phyloP scores from a whole-genome alignment of 2,329 filamentous ascomycete genomes.

The Polychaeton citri region DNA sequence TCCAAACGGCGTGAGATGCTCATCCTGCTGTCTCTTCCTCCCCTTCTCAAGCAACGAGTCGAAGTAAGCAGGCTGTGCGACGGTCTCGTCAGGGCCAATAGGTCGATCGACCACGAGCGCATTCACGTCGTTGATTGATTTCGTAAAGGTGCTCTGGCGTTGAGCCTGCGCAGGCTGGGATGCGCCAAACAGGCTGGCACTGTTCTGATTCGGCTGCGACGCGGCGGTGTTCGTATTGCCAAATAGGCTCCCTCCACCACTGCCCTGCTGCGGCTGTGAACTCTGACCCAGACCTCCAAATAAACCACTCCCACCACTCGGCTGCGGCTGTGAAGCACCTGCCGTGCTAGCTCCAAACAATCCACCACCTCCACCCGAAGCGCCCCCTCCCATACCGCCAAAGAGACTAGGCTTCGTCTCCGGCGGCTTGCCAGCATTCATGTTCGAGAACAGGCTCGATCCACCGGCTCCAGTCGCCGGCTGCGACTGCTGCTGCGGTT shows the following conservation, averaged over 20 bases:
- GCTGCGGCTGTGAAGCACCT: constrained; percentile 3
- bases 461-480: background rate
- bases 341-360: constrained; percentile 4
- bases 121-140: constrained; percentile 3
- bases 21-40: constrained; percentile 55
- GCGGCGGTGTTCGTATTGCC: background rate
- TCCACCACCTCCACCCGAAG: constrained; percentile 2
- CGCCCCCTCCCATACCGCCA: constrained; percentile 2
- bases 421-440: background rate
- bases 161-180: constrained; percentile 8
- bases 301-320: constrained; percentile 1
- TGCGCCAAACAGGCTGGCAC: constrained; percentile 14
- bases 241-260: constrained; percentile 1
- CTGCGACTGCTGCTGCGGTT: too few relatives aligned
- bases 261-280: background rate
- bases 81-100: constrained; percentile 11
- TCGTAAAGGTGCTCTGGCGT: constrained; percentile 5
- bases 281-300: constrained; percentile 1
- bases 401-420: constrained; percentile 1
- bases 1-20: constrained; percentile 48
- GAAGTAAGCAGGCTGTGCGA: constrained; percentile 46
- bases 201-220: constrained; percentile 3
- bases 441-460: background rate
- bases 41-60: constrained; percentile 51
- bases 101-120: constrained; percentile 6